phyloP scores from a whole-genome alignment of 805 yeast genomes.

The Brettanomyces bruxellensis region DNA sequence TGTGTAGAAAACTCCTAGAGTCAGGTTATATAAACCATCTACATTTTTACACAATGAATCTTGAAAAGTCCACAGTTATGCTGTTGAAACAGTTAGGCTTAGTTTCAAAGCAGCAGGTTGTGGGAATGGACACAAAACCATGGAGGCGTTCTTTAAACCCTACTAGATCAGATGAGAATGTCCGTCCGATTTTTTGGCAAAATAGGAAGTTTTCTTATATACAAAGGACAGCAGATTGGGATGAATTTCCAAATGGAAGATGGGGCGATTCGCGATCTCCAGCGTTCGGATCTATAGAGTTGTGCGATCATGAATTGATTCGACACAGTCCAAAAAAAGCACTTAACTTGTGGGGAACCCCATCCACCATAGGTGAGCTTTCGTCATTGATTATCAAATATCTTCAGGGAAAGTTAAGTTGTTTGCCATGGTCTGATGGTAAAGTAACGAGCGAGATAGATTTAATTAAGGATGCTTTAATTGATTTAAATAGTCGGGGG shows the following conservation, averaged over 20 bases:
- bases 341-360: slow-evolving; percentile 82
- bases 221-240: slow-evolving; percentile 88
- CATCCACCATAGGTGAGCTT: slow-evolving; percentile 50
- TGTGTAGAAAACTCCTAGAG: slow-evolving; percentile 68
- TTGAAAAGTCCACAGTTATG: slow-evolving; percentile 87
- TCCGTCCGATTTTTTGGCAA: slow-evolving; percentile 95
- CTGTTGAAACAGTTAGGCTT: slow-evolving; percentile 67
- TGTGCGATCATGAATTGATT: slow-evolving; percentile 68
- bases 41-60: slow-evolving; percentile 96
- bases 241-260: slow-evolving; percentile 97
- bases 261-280: slow-evolving; percentile 99
- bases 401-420: slow-evolving; percentile 57
- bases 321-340: slow-evolving; percentile 79
- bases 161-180: slow-evolving; percentile 66
- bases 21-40: slow-evolving; percentile 74
- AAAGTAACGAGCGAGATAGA: slow-evolving; percentile 72
- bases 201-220: slow-evolving; percentile 86
- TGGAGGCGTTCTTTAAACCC: slow-evolving; percentile 90
- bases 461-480: slow-evolving; percentile 47
- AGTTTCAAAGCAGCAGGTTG: slow-evolving; percentile 21
- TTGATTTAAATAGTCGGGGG: slow-evolving; percentile 56
- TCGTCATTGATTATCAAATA: slow-evolving; percentile 58
- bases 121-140: slow-evolving; percentile 40
- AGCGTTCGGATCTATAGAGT: slow-evolving; percentile 86
- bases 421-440: slow-evolving; percentile 95